These are phyloP conservation scores for Rutidosis leptorrhynchoides DNA, from an alignment of 129 eudicot species.

Conservation along the genomic window DNA sequence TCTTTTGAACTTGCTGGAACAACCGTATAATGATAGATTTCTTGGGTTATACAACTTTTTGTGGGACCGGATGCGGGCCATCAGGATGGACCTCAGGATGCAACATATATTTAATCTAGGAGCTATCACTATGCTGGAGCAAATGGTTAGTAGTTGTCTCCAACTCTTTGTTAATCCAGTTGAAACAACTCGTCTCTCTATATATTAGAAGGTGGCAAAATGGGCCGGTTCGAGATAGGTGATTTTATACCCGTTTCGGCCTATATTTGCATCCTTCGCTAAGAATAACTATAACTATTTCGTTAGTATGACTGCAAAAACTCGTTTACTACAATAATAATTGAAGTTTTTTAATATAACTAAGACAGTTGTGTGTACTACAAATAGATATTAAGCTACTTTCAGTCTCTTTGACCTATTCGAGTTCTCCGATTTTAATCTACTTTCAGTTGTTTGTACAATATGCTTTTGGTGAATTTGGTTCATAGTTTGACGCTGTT, in stretches of 20 bases:
- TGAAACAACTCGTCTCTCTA: not conserved
- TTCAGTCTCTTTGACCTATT: not conserved
- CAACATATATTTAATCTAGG: slow-evolving; percentile 78
- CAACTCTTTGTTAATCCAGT: not conserved
- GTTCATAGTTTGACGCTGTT: slow-evolving; percentile 1
- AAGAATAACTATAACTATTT: not conserved
- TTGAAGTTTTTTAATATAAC: not conserved
- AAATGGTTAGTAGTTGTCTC: slow-evolving; percentile 62
- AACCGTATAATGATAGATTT: slow-evolving; percentile 69
- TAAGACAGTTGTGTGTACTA: not conserved
- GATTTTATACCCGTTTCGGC: not conserved
- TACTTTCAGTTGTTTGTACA: too few species aligned
- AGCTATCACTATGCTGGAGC: slow-evolving; percentile 92
- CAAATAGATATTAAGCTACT: not conserved
- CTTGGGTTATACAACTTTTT: slow-evolving; percentile 88
- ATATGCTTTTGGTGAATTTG: slow-evolving; percentile 11
- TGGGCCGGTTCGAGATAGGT: not conserved
- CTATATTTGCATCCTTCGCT: not conserved
- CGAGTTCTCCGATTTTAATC: not conserved
- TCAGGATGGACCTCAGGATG: slow-evolving; percentile 98
- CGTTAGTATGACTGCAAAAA: not conserved
- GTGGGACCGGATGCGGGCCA: slow-evolving; percentile 99
- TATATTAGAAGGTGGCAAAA: not conserved
- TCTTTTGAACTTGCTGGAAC: slow-evolving; percentile 74
- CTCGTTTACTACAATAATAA: not conserved